Base-by-base conservation (phyloP, 306 rosid genomes). In the Cicer bijugum region DNA sequence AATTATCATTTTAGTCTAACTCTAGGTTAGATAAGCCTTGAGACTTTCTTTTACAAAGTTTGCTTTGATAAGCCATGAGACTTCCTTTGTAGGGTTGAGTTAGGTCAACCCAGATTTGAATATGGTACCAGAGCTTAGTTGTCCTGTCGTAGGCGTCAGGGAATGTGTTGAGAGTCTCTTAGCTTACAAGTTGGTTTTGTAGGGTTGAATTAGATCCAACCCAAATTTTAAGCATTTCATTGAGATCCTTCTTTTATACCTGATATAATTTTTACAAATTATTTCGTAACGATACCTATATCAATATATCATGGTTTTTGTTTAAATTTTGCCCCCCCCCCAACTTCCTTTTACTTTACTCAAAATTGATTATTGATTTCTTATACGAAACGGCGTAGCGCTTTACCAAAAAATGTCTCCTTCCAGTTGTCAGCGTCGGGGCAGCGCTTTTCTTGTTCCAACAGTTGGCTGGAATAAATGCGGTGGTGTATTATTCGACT, bases 391-490 rank as follows among this genome's bases (percentile, higher is more conserved):
- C 4, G 69, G 12, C 46, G 50, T 68, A 11, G 60, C 17, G 81
- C 51, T 59, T 12, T 33, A 59, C 17, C 4, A 8, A 78, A 78
- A 50, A 45, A 42, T 33, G 52, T 78, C 80, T 84, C 78, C 68
- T 72, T 81, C 80, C 91, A 94, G 98, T 94, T 86, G 98, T 94
- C 70, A 91, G 96, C 67, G 97, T 94, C 62, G 98, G 98, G 75
- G 95, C 91, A 2, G 89, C 98, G 63, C 96, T 94, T 69, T 94
- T 91, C 90, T 80, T 94, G 84, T 85, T 94, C 85, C 98, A 94
- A 75, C 98, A 94, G 80, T 74, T 94, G 59, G 94, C 97, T 12
- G 98, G 98, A 80, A 94, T 94, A 83, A 94, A 94, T 45, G 98
- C 98, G 5, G 97, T 91, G 63, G 98, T 94, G 58, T 94, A 94